Evolutionary conservation across 768 basidiomycete species (phyloP).

Genomic region (Kockovaella imperatae): DNA sequence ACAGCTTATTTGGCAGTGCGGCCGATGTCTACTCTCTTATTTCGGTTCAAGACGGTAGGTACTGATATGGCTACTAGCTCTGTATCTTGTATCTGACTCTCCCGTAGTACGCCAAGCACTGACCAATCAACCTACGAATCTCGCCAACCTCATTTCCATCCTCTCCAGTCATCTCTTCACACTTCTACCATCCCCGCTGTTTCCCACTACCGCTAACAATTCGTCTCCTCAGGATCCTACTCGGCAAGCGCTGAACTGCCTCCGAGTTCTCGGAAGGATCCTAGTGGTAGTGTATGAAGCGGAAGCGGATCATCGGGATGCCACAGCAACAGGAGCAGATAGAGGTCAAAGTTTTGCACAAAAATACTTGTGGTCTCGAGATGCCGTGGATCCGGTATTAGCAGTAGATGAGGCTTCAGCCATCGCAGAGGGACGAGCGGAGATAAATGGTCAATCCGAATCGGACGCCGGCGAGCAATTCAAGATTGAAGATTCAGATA

Average conservation of each 20-base stretch:
- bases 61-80: background rate
- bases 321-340: conserved; percentile 4
- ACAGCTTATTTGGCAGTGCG: conserved; percentile 74
- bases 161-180: conserved; percentile 49
- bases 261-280: conserved; percentile 81
- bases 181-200: conserved; percentile 31
- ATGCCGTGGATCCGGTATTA: background rate
- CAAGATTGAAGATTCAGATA: conserved; percentile 37
- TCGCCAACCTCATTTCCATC: conserved; percentile 70
- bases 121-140: conserved; percentile 72
- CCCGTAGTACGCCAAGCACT: conserved; percentile 69
- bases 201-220: conserved; percentile 15
- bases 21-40: conserved; percentile 87
- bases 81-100: background rate
- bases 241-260: conserved; percentile 76
- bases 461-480: conserved; percentile 25
- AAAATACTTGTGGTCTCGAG: conserved; percentile 71
- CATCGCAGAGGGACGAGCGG: conserved; percentile 51
- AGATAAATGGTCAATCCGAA: background rate
- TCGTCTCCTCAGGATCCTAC: conserved; percentile 62
- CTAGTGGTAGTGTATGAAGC: conserved; percentile 71
- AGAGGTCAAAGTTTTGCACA: conserved; percentile 61
- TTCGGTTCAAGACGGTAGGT: conserved; percentile 73
- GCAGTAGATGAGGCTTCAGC: conserved; percentile 35
- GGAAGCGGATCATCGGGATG: conserved; percentile 48